Conservation (phyloP, 768 basidiomycete genomes). For the Sporobolomyces roseus region DNA sequence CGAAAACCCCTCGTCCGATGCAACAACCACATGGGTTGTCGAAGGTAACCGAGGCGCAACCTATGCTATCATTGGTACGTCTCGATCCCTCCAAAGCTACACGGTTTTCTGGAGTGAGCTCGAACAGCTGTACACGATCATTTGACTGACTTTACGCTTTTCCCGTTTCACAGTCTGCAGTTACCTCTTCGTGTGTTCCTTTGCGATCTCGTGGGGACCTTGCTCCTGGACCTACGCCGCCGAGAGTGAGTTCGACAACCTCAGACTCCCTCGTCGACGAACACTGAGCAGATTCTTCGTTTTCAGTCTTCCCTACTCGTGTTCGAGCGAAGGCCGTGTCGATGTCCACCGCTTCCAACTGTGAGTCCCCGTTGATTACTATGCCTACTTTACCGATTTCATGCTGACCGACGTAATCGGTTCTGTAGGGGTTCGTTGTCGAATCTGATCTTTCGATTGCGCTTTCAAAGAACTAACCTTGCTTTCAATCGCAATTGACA, state of each 20-base stretch:
- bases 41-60: constrained; percentile 57
- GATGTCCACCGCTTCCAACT: constrained; percentile 47
- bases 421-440: background rate
- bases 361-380: background rate
- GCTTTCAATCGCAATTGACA: background rate
- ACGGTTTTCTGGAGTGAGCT: too few species aligned
- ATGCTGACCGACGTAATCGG: background rate
- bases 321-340: constrained; percentile 63
- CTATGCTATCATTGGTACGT: constrained; percentile 62
- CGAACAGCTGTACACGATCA: too few species aligned
- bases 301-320: constrained; percentile 47
- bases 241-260: too few species aligned
- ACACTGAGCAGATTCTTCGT: too few species aligned
- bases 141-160: background rate
- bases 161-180: constrained; percentile 52
- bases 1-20: background rate
- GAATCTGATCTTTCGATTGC: too few species aligned
- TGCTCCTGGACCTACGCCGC: constrained; percentile 58
- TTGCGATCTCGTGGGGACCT: constrained; percentile 68
- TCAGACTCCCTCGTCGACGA: too few species aligned
- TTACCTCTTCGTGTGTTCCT: constrained; percentile 64
- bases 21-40: constrained; percentile 57
- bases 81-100: too few species aligned
- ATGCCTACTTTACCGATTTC: background rate
- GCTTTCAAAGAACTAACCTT: background rate